These are phyloP conservation scores for Prunus fruticosa DNA, from an alignment of 306 rosid genomes.

Conservation along the genomic window DNA sequence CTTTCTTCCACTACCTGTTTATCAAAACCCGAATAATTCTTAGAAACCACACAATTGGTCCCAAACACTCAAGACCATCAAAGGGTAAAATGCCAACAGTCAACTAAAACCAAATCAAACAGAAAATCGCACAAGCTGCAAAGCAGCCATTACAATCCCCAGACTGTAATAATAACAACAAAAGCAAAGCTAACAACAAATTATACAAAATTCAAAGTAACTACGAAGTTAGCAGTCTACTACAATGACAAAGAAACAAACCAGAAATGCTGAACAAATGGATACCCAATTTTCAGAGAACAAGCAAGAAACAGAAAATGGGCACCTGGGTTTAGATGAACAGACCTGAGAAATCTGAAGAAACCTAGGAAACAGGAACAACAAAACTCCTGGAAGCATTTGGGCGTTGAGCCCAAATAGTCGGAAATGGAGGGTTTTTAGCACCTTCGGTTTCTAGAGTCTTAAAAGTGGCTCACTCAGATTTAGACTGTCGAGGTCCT, in stretches of 20 bases:
- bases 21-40: constrained; percentile 6
- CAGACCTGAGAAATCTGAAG: constrained; percentile 28
- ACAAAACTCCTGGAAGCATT: constrained; percentile 23
- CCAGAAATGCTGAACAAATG: neutral
- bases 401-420: constrained; percentile 25
- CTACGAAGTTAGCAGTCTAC: neutral
- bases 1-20: constrained; percentile 44
- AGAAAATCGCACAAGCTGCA: constrained; percentile 8
- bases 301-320: neutral
- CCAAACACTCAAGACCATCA: neutral
- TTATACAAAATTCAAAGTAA: constrained; percentile 2
- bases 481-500: neutral
- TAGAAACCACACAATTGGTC: neutral
- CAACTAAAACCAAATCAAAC: neutral
- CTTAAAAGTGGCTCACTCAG: neutral
- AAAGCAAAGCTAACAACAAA: neutral
- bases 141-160: neutral
- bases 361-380: neutral
- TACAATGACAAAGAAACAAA: neutral
- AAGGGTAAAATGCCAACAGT: neutral
- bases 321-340: constrained; percentile 22
- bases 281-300: neutral
- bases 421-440: constrained; percentile 4
- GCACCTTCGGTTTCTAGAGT: neutral
- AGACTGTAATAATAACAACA: neutral